A percentile compares a stretch with the other conserved stretches of the same genome.
These are phyloP conservation scores for Rhizoclosmatium globosum DNA, from an alignment of 192 early-diverging fungal species.

Conservation along the genomic window DNA sequence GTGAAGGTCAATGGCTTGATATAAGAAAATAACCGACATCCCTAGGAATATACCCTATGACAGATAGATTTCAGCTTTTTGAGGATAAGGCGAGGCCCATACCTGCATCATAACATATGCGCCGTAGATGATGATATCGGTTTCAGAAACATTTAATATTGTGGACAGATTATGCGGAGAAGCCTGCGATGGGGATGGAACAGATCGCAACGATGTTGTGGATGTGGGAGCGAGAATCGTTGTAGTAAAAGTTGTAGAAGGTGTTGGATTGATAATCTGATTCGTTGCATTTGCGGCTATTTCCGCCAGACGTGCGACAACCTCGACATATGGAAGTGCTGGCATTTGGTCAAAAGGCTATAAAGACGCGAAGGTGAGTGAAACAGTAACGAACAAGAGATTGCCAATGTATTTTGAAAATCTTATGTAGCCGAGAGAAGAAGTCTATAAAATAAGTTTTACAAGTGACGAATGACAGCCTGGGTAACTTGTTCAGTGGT, in stretches of 20 bases:
- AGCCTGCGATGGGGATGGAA: not conserved
- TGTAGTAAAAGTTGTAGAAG: not conserved
- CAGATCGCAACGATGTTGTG: not conserved
- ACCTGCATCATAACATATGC: constrained; percentile 43
- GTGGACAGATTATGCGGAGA: constrained; percentile 4
- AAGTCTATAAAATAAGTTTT: not conserved
- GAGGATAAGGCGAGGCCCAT: not conserved
- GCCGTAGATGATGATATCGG: constrained; percentile 21
- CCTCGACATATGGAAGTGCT: constrained; percentile 4
- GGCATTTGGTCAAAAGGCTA: not conserved
- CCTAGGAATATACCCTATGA: constrained; percentile 39
- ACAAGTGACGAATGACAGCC: constrained; percentile 67
- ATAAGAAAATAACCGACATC: constrained; percentile 29
- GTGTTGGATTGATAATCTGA: not conserved
- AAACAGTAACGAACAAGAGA: not conserved
- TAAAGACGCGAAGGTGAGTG: not conserved
- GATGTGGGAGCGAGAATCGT: not conserved
- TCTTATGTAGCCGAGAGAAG: too few species aligned
- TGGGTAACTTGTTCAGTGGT: constrained; percentile 87
- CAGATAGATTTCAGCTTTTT: not conserved
- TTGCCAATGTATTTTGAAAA: too few species aligned
- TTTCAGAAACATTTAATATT: not conserved
- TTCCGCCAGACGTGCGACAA: constrained; percentile 10
- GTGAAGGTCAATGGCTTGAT: constrained; percentile 15
- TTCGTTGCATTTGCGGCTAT: not conserved